Base-by-base conservation (phyloP, 2,329 filamentous ascomycete genomes). In the Calycina herbarum region DNA sequence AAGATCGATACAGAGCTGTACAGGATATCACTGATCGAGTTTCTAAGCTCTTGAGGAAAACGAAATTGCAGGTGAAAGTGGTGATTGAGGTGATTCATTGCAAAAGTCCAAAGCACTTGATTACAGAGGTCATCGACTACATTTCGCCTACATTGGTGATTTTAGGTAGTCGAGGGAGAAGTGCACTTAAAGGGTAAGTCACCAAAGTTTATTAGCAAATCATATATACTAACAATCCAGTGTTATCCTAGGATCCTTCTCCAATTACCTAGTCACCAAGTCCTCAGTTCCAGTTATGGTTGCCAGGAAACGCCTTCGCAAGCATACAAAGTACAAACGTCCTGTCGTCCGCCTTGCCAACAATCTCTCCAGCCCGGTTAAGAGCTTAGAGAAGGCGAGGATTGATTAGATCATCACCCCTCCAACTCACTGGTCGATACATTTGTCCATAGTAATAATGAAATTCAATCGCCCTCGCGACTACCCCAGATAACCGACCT, bases 241-340 rank as follows among this genome's bases (percentile, higher is more conserved):
- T 75, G 94, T 97, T 27, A 89, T 99, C 67, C 85, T 99, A 35
- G 95, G 95, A 31, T 97, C 94, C 0, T 98, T 99, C 78, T 96
- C 92, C 67, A 98, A 98, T 76, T 99, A 99, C 75, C 84, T 99
- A 7, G 94, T 99, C 38, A 96, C 93, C 45, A 98, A 98, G 80
- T 96, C 93, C 69, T 96, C 92, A 2, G 93, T 96, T 17, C 95
- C 95, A 0, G 95, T 99, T 67, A 99, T 99, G 95, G 95, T 98
- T 42, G 95, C 95, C 7, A 85, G 95, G 66, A 97, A 96, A 82
- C 90, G 92, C 65, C 83, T 97, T 56, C 85, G 91, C 59, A 97
- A 97, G 78, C 91, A 96, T 79, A 89, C 87, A 76, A 94, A 94
- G 76, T 91, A 90, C 77, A 91, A 90, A 78, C 86, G 86, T 67